These are phyloP conservation scores for Hibiscus syriacus DNA, from an alignment of 345 rosid genomes.

Conservation along the genomic window DNA sequence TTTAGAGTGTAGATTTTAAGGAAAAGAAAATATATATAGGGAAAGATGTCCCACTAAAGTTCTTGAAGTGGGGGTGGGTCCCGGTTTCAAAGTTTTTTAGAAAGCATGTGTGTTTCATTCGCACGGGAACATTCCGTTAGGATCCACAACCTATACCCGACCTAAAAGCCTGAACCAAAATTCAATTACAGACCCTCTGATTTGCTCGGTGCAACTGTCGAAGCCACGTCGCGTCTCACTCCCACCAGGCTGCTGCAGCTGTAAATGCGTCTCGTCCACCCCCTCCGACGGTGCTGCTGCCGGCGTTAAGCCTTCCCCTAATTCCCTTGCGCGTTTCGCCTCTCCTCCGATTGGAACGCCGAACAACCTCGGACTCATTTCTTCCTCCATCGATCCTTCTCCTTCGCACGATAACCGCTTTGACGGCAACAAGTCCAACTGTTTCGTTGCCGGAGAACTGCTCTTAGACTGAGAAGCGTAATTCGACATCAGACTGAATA, in stretches of 20 bases:
- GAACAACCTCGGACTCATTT: constrained; percentile 43
- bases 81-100: not conserved
- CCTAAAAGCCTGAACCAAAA: not conserved
- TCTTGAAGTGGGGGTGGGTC: not conserved
- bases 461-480: constrained; percentile 28
- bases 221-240: constrained; percentile 36
- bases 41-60: not conserved
- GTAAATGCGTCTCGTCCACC: constrained; percentile 16
- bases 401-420: constrained; percentile 16
- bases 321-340: constrained; percentile 43
- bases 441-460: constrained; percentile 12
- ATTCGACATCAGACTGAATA: constrained; percentile 41
- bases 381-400: constrained; percentile 18
- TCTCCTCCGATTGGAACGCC: constrained; percentile 62
- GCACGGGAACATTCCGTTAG: not conserved
- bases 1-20: no score
- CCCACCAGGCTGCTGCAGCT: constrained; percentile 23
- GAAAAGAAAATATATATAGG: not conserved
- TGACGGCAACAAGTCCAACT: constrained; percentile 34
- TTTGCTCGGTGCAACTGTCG: constrained; percentile 27
- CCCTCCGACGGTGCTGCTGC: not conserved
- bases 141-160: not conserved
- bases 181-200: constrained; percentile 44
- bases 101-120: constrained; percentile 14
- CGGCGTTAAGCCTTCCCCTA: constrained; percentile 11